These are phyloP conservation scores for Citrus cavaleriei DNA, from an alignment of 345 rosid species.

Conservation along the genomic window DNA sequence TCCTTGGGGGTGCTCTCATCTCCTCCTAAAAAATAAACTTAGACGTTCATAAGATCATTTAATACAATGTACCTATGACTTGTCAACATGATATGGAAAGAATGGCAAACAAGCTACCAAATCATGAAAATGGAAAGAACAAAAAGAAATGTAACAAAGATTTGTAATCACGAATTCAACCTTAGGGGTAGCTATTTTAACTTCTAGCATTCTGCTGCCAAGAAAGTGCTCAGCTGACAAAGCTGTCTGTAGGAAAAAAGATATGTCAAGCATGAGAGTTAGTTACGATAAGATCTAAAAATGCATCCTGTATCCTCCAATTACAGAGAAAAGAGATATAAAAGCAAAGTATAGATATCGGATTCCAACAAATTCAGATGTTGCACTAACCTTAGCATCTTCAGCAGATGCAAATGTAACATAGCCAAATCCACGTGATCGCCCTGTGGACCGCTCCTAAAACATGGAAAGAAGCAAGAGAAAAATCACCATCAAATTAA, in stretches of 20 bases:
- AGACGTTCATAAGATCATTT: neutral
- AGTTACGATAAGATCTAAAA: neutral
- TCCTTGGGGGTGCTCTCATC: slow-evolving; percentile 85
- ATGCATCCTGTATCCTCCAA: neutral
- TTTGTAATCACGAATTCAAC: slow-evolving; percentile 29
- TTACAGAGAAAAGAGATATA: neutral
- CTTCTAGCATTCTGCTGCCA: slow-evolving; percentile 86
- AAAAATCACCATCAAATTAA: neutral
- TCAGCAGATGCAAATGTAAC: slow-evolving; percentile 75
- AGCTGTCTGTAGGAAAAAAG: slow-evolving; percentile 45
- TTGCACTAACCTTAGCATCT: slow-evolving; percentile 70
- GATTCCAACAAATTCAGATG: neutral
- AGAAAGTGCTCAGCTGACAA: slow-evolving; percentile 76
- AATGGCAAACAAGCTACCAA: neutral
- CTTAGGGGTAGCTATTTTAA: slow-evolving; percentile 95
- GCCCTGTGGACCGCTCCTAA: slow-evolving; percentile 87
- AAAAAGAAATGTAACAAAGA: neutral
- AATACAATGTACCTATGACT: neutral
- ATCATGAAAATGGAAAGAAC: neutral
- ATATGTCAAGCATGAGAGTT: slow-evolving; percentile 2
- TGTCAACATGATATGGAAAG: neutral
- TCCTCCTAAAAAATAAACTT: slow-evolving; percentile 65
- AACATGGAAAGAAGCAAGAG: slow-evolving; percentile 11
- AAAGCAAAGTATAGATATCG: neutral
- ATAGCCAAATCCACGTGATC: slow-evolving; percentile 98